Evolutionary conservation across 2,329 filamentous ascomycete genomes (phyloP), one percentile per base, ranked within the genome.

Genomic region (Neofusicoccum ribis): DNA sequence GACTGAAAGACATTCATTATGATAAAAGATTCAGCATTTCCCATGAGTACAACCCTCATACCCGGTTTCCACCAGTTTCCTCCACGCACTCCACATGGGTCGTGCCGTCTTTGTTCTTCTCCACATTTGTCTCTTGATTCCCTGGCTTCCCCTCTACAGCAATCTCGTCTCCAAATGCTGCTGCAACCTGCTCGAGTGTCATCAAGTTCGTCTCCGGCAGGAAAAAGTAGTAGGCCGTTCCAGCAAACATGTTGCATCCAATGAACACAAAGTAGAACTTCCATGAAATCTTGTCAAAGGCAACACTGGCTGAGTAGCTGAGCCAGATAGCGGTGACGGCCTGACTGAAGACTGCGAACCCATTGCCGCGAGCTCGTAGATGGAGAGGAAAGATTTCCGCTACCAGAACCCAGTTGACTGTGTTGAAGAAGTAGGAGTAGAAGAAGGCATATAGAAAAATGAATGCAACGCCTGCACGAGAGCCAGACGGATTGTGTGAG

Each of bases 181-280:
- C 73, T 0, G 72, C 76, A 17, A 78, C 72, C 64, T 77, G 72
- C 54, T 78, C 73, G 1, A 78, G 70, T 0, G 71, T 72, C 31
- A 76, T 65, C 63, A 72, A 71, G 11, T 73, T 72, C 0, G 76
- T 78, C 68, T 78, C 74, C 4, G 75, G 75, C 0, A 79, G 69
- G 66, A 71, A 78, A 63, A 77, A 69, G n/a, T 65, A 71, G 64
- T 76, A 79, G 7, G 77, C 67, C 1, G 70, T 67, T 3, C 66
- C 72, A 1, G 75, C 71, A 31, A 74, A 69, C 0, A 77, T 12
- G 51, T 75, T 76, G 14, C 41, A 46, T 3, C 6, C 54, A 61
- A 80, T 79, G 66, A 80, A 77, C 1, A 80, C 69, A 2, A 75
- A 71, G 65, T 80, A 80, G 66, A 78, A 80, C 59, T 72, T 76